A percentile compares a stretch with the other conserved stretches of the same genome.
Evolutionary conservation across 2,329 filamentous ascomycete species (phyloP).

Genomic region (Pseudogymnoascus sp.): DNA sequence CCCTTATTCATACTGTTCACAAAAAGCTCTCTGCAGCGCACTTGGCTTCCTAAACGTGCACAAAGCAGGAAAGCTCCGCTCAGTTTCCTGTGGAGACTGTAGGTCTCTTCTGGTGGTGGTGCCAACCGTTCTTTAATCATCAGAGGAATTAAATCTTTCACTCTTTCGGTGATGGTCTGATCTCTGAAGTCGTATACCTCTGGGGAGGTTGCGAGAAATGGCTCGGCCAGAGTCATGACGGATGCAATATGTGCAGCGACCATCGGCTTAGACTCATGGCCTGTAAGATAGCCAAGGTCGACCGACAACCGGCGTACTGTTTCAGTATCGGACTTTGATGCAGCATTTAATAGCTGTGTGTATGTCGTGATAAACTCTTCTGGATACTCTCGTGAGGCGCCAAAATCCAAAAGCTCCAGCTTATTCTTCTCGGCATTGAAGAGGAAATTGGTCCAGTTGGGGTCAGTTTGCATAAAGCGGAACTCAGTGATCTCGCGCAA

Average conservation of each 20-base stretch:
- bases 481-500: conserved; percentile 91
- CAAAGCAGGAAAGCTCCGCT: conserved; percentile 93
- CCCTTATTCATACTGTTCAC: conserved; percentile 32
- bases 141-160: conserved; percentile 77
- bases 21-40: conserved; percentile 77
- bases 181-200: conserved; percentile 85
- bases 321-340: conserved; percentile 59
- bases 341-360: conserved; percentile 70
- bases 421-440: conserved; percentile 66
- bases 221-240: conserved; percentile 84
- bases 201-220: conserved; percentile 68
- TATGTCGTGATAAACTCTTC: conserved; percentile 73
- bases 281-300: conserved; percentile 82
- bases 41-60: conserved; percentile 73
- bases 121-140: conserved; percentile 86
- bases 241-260: conserved; percentile 82
- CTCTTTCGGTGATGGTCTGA: conserved; percentile 94
- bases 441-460: conserved; percentile 98
- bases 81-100: conserved; percentile 87
- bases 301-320: conserved; percentile 61
- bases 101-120: conserved; percentile 95
- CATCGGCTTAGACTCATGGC: conserved; percentile 79
- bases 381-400: conserved; percentile 80
- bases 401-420: conserved; percentile 91
- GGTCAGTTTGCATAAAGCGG: conserved; percentile 97